Evolutionary conservation across 2,329 filamentous ascomycete species (phyloP), one percentile per base, ranked within the genome.

Genomic region (Penicillium sp.): DNA sequence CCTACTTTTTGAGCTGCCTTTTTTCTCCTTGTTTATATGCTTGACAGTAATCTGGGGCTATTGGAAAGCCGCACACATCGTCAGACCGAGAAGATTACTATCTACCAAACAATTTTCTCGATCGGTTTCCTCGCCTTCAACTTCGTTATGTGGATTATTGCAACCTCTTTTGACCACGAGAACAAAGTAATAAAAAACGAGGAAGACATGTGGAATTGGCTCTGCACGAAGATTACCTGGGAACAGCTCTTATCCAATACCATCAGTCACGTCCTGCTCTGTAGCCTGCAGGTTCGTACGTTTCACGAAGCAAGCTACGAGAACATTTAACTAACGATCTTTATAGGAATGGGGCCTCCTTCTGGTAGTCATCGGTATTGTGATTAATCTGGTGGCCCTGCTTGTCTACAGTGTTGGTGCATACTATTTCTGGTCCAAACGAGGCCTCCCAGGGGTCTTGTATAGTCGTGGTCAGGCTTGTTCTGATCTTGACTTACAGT

Each of bases 141-240:
- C 67, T 85, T 95, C 68, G 73, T 94, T 63, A 88, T 98, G 77
- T 98, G 93, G 93, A 84, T 85, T 46, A 75, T 93, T 32, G 90
- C 88, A 29, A 90, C 90, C 35, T 88, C 84, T 49, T 73, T 95
- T 48, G 81, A 96, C 61, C 90, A 97, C 66, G 81, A 86, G 61
- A 82, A 83, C 49, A 86, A 84, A 66, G 80, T 82, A 61, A 86
- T 79, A 64, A 82, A 81, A 64, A 74, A 81, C 55, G 87, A 86
- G 63, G 83, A 95, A 70, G 93, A 98, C 69, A 81, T 98, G 71
- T 98, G 93, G 93, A 90, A 91, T 50, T 98, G 93, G 93, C 83
- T 89, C n/a, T 98, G 93, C 69, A 85, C 90, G 48, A 80, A 95
- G 62, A 97, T 96, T 69, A 82, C 84, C 56, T 84, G 91, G 52